A percentile compares a stretch with the other conserved stretches of the same genome.
Conservation (phyloP, 345 rosid genomes). For the Citrus medica region DNA sequence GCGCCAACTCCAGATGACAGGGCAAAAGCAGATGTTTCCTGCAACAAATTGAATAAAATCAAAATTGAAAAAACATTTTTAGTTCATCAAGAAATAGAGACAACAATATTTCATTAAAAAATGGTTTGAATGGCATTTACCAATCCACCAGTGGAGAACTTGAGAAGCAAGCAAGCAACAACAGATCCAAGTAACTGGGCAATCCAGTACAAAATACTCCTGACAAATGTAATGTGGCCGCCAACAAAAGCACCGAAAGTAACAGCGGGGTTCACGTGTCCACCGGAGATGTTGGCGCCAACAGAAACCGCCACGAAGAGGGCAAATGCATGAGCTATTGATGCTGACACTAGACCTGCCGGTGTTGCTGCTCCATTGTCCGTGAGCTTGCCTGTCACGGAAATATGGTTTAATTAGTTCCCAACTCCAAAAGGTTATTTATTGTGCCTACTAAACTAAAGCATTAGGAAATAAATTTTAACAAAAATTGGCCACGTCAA, state of each 20-base stretch:
- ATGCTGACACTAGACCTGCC: constrained; percentile 56
- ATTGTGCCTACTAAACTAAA: background rate
- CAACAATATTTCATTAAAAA: background rate
- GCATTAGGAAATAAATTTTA: background rate
- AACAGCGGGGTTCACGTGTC: constrained; percentile 75
- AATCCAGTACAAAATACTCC: constrained; percentile 54
- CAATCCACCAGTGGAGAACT: constrained; percentile 58
- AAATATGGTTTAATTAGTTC: background rate
- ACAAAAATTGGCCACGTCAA: background rate
- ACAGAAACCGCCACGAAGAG: constrained; percentile 64
- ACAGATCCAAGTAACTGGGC: constrained; percentile 58
- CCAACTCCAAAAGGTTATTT: background rate
- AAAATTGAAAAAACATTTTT: background rate
- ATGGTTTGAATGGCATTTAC: constrained; percentile 22
- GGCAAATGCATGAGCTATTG: constrained; percentile 57
- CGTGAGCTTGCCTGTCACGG: constrained; percentile 50
- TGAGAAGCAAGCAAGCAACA: constrained; percentile 67
- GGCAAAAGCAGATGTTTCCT: constrained; percentile 63
- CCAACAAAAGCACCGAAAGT: constrained; percentile 71
- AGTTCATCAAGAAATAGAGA: background rate
- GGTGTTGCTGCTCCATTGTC: constrained; percentile 48
- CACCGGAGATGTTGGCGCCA: constrained; percentile 71
- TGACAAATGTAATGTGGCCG: constrained; percentile 51
- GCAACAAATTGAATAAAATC: background rate
- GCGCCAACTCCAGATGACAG: constrained; percentile 65